Percentiles rank a stretch among this genome's conserved stretches.
Conservation (phyloP, 192 early-diverging fungal species). For the Linnemannia schmuckeri region DNA sequence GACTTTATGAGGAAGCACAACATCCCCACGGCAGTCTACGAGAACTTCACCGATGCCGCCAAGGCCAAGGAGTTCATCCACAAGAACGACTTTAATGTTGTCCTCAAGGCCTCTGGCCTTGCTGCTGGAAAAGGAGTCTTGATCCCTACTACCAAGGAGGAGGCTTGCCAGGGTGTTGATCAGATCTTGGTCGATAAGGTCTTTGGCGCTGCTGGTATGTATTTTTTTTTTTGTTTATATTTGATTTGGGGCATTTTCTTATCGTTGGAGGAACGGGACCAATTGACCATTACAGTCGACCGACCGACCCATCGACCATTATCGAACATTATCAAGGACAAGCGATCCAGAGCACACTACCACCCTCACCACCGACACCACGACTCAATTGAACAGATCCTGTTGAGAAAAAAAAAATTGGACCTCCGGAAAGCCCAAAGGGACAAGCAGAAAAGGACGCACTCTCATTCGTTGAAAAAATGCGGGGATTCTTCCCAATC, state of each 20-base stretch:
- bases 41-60: slow-evolving; percentile 55
- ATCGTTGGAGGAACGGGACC: not conserved
- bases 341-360: not conserved
- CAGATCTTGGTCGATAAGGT: slow-evolving; percentile 91
- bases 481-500: slow-evolving; percentile 44
- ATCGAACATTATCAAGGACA: not conserved
- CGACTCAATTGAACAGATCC: not conserved
- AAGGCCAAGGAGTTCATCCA: slow-evolving; percentile 27
- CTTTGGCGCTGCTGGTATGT: slow-evolving; percentile 88
- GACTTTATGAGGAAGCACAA: slow-evolving; percentile 97
- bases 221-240: not conserved
- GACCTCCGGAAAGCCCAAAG: slow-evolving; percentile 1
- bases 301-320: not conserved
- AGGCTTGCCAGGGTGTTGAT: slow-evolving; percentile 87
- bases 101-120: slow-evolving; percentile 88
- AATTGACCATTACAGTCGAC: not conserved
- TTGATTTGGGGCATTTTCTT: not conserved
- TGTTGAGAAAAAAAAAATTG: slow-evolving; percentile 8
- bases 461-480: slow-evolving; percentile 41
- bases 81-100: slow-evolving; percentile 39
- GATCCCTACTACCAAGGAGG: slow-evolving; percentile 86
- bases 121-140: slow-evolving; percentile 99
- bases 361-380: not conserved
- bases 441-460: not conserved
- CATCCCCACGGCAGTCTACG: slow-evolving; percentile 96